Evolutionary conservation across 495 filamentous ascomycete species (phyloP).

Genomic region (Chaetomium cochliodes): DNA sequence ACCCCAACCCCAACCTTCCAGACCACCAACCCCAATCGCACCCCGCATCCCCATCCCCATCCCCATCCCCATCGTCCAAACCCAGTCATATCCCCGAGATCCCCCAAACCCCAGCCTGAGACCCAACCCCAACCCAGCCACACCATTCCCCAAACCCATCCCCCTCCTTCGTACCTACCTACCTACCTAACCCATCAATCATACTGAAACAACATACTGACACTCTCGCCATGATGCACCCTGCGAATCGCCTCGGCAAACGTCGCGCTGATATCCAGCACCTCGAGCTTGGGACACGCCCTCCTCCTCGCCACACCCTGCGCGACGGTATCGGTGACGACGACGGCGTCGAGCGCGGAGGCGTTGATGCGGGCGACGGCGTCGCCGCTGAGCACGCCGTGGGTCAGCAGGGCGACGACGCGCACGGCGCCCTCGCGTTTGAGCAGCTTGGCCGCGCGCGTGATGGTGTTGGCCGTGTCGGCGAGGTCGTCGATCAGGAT

Average conservation of each 20-base stretch:
- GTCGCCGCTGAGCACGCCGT: slow-evolving; percentile 91
- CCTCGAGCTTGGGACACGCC: slow-evolving; percentile 79
- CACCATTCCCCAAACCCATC: background rate
- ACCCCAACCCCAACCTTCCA: too few species aligned
- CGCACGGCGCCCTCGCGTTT: slow-evolving; percentile 88
- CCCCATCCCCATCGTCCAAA: background rate
- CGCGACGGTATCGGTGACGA: slow-evolving; percentile 92
- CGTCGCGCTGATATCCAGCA: slow-evolving; percentile 82
- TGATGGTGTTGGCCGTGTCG: slow-evolving; percentile 96
- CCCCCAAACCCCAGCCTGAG: too few species aligned
- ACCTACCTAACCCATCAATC: slow-evolving; percentile 49
- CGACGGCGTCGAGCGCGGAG: slow-evolving; percentile 80
- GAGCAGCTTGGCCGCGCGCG: slow-evolving; percentile 90
- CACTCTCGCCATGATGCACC: slow-evolving; percentile 96
- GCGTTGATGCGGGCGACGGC: slow-evolving; percentile 92
- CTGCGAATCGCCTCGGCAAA: slow-evolving; percentile 96
- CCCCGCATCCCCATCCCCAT: background rate
- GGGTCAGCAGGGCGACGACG: slow-evolving; percentile 89
- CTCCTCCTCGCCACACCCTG: slow-evolving; percentile 50
- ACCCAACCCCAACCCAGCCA: background rate
- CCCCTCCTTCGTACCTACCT: too few species aligned
- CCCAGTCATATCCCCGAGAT: too few species aligned
- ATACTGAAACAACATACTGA: slow-evolving; percentile 92
- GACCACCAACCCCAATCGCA: too few species aligned
- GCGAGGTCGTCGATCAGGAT: slow-evolving; percentile 94